Evolutionary conservation across 2,329 filamentous ascomycete species (phyloP).

Genomic region (Fusarium albidum): DNA sequence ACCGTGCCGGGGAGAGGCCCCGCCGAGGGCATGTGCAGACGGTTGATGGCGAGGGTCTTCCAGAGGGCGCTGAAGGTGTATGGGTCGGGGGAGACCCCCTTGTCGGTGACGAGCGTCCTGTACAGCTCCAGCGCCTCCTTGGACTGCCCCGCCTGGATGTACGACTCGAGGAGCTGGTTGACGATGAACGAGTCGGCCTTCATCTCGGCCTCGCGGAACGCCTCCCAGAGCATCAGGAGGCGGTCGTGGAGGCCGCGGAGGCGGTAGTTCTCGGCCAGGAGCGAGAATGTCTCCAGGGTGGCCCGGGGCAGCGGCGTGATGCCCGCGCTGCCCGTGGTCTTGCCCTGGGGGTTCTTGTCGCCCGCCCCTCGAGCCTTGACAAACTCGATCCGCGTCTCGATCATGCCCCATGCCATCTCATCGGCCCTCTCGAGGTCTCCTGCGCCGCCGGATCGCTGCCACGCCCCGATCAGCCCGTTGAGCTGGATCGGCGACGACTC

Average conservation of each 20-base stretch:
- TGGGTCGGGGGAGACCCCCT: slow-evolving; percentile 66
- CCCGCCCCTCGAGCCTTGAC: slow-evolving; percentile 59
- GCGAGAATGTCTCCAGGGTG: slow-evolving; percentile 79
- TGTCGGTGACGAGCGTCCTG: slow-evolving; percentile 57
- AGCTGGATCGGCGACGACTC: slow-evolving; percentile 77
- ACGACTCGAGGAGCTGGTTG: slow-evolving; percentile 78
- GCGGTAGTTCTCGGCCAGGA: slow-evolving; percentile 77
- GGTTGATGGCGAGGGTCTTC: slow-evolving; percentile 64
- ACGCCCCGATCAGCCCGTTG: slow-evolving; percentile 83
- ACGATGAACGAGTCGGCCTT: slow-evolving; percentile 77
- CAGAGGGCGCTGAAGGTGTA: slow-evolving; percentile 76
- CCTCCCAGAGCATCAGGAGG: slow-evolving; percentile 68
- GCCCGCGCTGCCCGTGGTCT: neutral
- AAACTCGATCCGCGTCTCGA: slow-evolving; percentile 70
- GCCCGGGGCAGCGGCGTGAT: slow-evolving; percentile 60
- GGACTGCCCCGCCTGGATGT: slow-evolving; percentile 66
- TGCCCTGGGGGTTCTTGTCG: neutral
- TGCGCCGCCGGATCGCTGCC: slow-evolving; percentile 70
- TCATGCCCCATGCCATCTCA: slow-evolving; percentile 78
- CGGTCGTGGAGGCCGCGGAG: slow-evolving; percentile 65
- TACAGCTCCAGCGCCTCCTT: slow-evolving; percentile 65
- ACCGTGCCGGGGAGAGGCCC: slow-evolving; percentile 43
- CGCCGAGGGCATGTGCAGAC: slow-evolving; percentile 48
- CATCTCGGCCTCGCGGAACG: slow-evolving; percentile 70
- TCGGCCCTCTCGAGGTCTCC: slow-evolving; percentile 69